Evolutionary conservation across 768 basidiomycete genomes (phyloP), one percentile per base, ranked within the genome.

Genomic region (Pleurotus giganteus): DNA sequence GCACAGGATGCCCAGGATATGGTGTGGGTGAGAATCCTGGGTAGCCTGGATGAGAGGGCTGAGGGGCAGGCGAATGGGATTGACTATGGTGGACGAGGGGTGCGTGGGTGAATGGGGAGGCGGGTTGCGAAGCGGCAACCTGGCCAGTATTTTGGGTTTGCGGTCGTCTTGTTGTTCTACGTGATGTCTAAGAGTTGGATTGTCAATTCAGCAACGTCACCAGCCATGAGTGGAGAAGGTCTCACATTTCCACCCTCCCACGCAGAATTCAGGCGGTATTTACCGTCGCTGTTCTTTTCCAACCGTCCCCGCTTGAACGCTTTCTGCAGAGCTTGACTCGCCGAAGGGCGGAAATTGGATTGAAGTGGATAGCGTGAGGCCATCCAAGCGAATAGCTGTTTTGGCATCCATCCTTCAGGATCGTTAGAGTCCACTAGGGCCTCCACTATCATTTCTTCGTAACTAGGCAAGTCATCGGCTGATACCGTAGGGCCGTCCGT

Each of bases 381-480:
- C 88, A 94, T 94, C 88, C 88, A 91, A 4, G 81, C 72, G 66
- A 91, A 94, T 27, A 94, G 64, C 57, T 84, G 83, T 66, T 90
- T 93, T n/a, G 92, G 92, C 5, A 85, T 85, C 53, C 82, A 81
- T 15, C 92, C 92, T 43, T 94, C 88, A 1, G 83, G 75, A 55
- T 91, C 89, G 5, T 71, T 74, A 39, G 81, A 77, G 53, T 86
- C 87, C 12, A 74, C 69, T 23, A 94, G 71, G 0, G 90, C 91
- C 64, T 89, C 88, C 9, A 87, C 88, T 15, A 94, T 89, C 92
- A 94, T 94, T 58, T 94, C 91, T 64, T 94, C 91, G 55, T 94
- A 94, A 59, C 87, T 89, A 5, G 91, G 91, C 46, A 94, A 75
- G 61, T 91, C 81, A 27, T 81, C 80, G 7, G 66, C 64, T 4